These are phyloP conservation scores for Boechera divaricarpa DNA, from an alignment of 345 rosid genomes.

Conservation along the genomic window DNA sequence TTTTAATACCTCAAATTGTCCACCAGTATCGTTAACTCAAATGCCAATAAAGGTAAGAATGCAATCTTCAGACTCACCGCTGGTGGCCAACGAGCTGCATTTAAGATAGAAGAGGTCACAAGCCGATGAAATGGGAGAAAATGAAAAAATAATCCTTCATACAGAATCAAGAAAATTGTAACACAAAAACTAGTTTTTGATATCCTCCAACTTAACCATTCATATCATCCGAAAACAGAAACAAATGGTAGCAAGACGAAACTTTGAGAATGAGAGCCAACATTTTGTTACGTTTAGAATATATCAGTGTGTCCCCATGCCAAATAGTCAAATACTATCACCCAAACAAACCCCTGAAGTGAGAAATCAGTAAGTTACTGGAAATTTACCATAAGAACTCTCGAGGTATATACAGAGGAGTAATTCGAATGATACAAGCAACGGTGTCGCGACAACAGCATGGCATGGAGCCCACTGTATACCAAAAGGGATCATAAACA, in stretches of 20 bases:
- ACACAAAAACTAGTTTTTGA: conserved; percentile 3
- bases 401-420: conserved; percentile 98
- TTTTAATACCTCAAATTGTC: conserved; percentile 85
- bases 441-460: conserved; percentile 90
- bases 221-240: background rate
- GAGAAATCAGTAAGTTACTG: conserved; percentile 16
- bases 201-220: conserved; percentile 9
- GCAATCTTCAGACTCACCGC: conserved; percentile 91
- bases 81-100: conserved; percentile 51
- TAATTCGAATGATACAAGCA: conserved; percentile 91
- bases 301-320: background rate
- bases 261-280: conserved; percentile 1
- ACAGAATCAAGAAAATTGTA: conserved; percentile 23
- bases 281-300: background rate
- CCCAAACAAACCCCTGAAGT: background rate
- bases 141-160: background rate
- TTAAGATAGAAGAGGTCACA: conserved; percentile 26
- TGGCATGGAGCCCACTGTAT: conserved; percentile 99
- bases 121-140: conserved; percentile 24
- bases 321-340: background rate
- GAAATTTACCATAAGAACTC: conserved; percentile 66
- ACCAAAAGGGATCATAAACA: conserved; percentile 40
- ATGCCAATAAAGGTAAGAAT: conserved; percentile 78
- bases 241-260: conserved; percentile 20
- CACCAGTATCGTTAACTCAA: conserved; percentile 73